These are phyloP conservation scores for Saccharomycopsis oosterbeekiorum DNA, from an alignment of 805 yeast genomes.

Conservation along the genomic window DNA sequence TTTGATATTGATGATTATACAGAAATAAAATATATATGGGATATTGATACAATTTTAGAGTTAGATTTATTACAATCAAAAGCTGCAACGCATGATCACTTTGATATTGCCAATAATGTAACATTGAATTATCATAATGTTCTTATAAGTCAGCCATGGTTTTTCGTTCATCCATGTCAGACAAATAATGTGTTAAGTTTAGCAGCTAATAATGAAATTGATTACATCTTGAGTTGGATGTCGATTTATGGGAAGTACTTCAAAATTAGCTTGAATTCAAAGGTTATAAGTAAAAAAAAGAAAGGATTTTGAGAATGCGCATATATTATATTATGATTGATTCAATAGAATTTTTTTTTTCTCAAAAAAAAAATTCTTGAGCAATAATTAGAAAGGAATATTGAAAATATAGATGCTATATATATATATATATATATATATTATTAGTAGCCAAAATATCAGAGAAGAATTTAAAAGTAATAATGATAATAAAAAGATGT, in stretches of 20 bases:
- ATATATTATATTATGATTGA: no score
- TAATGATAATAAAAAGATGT: background rate
- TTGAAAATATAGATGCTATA: background rate
- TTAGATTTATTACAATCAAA: background rate
- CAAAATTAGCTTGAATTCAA: background rate
- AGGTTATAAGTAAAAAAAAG: background rate
- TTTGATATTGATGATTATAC: background rate
- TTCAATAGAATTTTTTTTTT: no score
- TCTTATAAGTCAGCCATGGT: conserved; percentile 1
- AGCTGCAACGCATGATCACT: background rate
- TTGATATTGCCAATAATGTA: background rate
- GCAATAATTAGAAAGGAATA: background rate
- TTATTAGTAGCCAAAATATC: background rate
- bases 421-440: background rate
- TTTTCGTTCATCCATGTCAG: conserved; percentile 6
- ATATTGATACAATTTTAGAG: background rate
- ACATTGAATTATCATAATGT: conserved; percentile 4
- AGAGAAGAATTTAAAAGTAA: background rate
- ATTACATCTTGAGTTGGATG: background rate
- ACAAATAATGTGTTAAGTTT: background rate
- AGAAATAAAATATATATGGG: background rate
- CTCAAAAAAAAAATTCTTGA: no score
- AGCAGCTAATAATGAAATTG: background rate
- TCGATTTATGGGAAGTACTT: background rate
- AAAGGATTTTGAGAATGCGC: background rate